These are phyloP conservation scores for Pichia rugopelliculosa DNA, from an alignment of 805 yeast species.

Conservation along the genomic window DNA sequence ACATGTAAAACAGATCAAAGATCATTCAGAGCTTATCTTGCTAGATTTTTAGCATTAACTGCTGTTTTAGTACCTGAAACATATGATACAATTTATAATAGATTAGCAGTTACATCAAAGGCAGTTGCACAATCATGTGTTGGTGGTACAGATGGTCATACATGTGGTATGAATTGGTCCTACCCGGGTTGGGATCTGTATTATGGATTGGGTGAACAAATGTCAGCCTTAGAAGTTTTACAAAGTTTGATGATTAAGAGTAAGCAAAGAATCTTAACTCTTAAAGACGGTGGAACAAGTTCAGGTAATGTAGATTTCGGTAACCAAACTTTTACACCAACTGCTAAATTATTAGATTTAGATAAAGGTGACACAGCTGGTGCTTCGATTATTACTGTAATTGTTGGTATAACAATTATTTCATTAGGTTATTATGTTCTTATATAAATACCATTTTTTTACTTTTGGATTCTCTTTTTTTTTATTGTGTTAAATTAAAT, in stretches of 20 bases:
- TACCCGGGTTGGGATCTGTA: conserved; percentile 51
- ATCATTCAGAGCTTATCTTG: conserved; percentile 80
- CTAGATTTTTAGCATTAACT: conserved; percentile 69
- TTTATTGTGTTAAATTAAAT: background rate
- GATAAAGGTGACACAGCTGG: conserved; percentile 52
- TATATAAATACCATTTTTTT: background rate
- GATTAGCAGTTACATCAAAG: conserved; percentile 43
- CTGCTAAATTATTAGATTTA: conserved; percentile 34
- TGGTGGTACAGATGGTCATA: conserved; percentile 69
- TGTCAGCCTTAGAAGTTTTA: conserved; percentile 62
- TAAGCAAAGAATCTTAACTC: conserved; percentile 47
- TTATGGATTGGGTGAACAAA: conserved; percentile 76
- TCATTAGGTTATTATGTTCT: conserved; percentile 19
- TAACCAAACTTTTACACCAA: conserved; percentile 32
- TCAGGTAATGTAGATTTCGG: conserved; percentile 66
- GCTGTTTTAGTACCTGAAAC: conserved; percentile 62
- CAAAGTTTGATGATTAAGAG: conserved; percentile 38
- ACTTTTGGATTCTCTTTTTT: background rate
- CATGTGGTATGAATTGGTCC: conserved; percentile 71
- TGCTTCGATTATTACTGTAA: conserved; percentile 58
- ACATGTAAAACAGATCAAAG: conserved; percentile 83
- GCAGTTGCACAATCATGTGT: conserved; percentile 67
- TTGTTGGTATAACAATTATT: conserved; percentile 36
- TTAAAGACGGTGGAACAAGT: conserved; percentile 23
- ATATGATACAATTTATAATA: conserved; percentile 29